Base-by-base conservation (phyloP, 2,329 filamentous ascomycete genomes). In the Alternaria sp. region DNA sequence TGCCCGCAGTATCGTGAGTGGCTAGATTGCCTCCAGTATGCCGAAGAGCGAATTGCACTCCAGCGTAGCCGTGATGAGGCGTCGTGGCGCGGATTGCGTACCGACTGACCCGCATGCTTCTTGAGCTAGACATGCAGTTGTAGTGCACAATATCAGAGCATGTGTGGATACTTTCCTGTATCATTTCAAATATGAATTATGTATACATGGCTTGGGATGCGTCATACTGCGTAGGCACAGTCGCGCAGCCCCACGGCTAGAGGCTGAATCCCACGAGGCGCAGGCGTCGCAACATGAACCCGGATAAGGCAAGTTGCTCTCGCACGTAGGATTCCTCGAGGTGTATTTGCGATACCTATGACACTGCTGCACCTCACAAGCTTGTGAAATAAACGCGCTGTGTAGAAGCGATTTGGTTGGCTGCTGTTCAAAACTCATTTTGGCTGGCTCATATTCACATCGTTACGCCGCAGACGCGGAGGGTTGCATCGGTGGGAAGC, bases 401-500 rank as follows among this genome's bases (percentile, higher is more conserved):
- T 44, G 48, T 32, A 27, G 25, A 27, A 16, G 18, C 30, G 12
- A 9, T 30, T 11, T 56, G 38, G 44, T 59, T 56, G 48, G 48
- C 32, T 45, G 27, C 12, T 12, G 11, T 36, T 36, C 34, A 12
- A 32, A 25, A 56, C 16, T 40, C 38, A 32, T 27, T 43, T 30
- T 11, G 20, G 12, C 27, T 32, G 52, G 41, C 34, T 20, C 20
- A 34, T 36, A 30, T 43, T 30, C 38, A 45, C 50, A 49, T 57
- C 20, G 56, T 45, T 54, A 46, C 54, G 56, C 25, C 34, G 44
- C 56, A 64, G 58, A 43, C 32, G 52, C 54, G 52, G 52, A 59
- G 61, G 46, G 40, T 57, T 40, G 58, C 53, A 61, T 64, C 49
- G 41, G 50, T 54, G 54, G 45, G 46, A 36, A 45, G 59, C 57